Evolutionary conservation across 352 stramenopile species (phyloP).

Genomic region (Peronospora belbahrii): DNA sequence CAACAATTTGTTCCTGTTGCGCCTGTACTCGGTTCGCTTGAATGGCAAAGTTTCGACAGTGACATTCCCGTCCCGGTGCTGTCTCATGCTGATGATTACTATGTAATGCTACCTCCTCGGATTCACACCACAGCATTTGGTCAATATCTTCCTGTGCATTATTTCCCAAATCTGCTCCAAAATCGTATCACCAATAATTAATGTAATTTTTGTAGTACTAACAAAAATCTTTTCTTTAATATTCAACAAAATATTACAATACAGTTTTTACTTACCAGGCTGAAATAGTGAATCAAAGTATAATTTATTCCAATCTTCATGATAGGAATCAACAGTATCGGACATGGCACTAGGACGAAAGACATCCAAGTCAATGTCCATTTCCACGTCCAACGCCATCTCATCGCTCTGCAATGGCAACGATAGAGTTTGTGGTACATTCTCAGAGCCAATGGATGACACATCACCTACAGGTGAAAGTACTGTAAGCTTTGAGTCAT

Average conservation of each 20-base stretch:
- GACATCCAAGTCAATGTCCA: constrained; percentile 54
- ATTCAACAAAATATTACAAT: not conserved
- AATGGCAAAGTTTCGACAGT: constrained; percentile 32
- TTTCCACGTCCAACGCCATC: constrained; percentile 39
- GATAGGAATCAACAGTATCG: constrained; percentile 47
- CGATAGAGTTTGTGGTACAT: constrained; percentile 12
- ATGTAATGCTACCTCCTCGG: constrained; percentile 30
- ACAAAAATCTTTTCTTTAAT: too few species aligned
- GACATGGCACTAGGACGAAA: constrained; percentile 65
- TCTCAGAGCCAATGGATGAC: constrained; percentile 1
- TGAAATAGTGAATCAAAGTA: constrained; percentile 33
- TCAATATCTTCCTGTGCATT: constrained; percentile 49
- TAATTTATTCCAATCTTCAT: constrained; percentile 12
- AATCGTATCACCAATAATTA: too few species aligned
- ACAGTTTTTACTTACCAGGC: constrained; percentile 19
- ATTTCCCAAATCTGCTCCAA: constrained; percentile 25
- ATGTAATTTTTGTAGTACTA: too few species aligned
- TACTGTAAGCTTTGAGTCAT: constrained; percentile 15
- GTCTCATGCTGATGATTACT: constrained; percentile 24
- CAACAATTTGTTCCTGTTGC: constrained; percentile 11
- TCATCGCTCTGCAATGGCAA: constrained; percentile 14
- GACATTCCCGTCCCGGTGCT: constrained; percentile 18
- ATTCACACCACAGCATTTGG: constrained; percentile 46
- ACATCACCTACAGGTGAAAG: constrained; percentile 5
- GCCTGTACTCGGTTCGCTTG: constrained; percentile 24